phyloP scores from a whole-genome alignment of 192 early-diverging fungal species.

The Spinellus fusiger region DNA sequence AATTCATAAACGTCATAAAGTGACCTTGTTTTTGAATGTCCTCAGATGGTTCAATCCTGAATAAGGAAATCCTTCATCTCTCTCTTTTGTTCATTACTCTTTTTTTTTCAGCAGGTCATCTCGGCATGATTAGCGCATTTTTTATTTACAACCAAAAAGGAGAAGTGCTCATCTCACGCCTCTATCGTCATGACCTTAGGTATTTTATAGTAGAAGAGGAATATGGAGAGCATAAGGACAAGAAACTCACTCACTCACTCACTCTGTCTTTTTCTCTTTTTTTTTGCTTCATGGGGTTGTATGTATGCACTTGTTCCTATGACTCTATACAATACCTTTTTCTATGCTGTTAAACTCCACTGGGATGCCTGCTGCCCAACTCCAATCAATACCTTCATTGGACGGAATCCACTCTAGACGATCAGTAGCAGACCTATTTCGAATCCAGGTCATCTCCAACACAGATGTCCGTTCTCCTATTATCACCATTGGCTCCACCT shows the following conservation, averaged over 20 bases:
- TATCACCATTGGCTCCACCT: slow-evolving; percentile 80
- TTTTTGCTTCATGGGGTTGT: slow-evolving; percentile 1
- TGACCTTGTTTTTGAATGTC: no score
- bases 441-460: slow-evolving; percentile 93
- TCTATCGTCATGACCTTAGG: slow-evolving; percentile 95
- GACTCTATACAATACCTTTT: neutral
- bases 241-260: no score
- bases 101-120: no score
- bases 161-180: slow-evolving; percentile 93
- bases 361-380: no score
- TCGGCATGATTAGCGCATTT: slow-evolving; percentile 95
- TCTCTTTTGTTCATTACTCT: no score
- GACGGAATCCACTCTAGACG: slow-evolving; percentile 48
- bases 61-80: no score
- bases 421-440: slow-evolving; percentile 91
- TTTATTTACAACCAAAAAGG: slow-evolving; percentile 99
- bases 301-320: neutral
- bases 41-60: no score
- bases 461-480: slow-evolving; percentile 85
- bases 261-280: neutral
- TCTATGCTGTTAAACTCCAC: no score
- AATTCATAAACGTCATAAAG: no score
- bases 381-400: no score
- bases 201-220: slow-evolving; percentile 28
- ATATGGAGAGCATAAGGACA: neutral